Evolutionary conservation across 2,329 filamentous ascomycete species (phyloP).

Genomic region (Ophiobolus disseminans): DNA sequence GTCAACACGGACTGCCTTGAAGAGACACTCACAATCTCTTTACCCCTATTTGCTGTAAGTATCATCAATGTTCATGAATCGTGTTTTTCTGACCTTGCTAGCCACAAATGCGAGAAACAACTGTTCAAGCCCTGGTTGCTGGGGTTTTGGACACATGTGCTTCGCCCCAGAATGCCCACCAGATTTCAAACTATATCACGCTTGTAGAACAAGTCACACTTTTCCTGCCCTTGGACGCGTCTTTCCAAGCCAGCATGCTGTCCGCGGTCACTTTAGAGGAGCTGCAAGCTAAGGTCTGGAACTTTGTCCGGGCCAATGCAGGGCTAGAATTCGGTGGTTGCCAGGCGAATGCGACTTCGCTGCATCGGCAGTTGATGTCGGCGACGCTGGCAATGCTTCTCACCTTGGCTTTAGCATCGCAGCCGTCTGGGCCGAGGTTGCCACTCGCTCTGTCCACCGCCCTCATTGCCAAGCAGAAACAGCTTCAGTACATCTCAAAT

Average conservation of each 20-base stretch:
- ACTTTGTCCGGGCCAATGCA: constrained; percentile 16
- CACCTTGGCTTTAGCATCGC: constrained; percentile 26
- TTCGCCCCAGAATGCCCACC: constrained; percentile 5
- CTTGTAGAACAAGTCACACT: constrained; percentile 27
- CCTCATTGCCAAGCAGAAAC: constrained; percentile 39
- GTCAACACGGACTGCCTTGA: constrained; percentile 17
- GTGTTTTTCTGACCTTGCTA: constrained; percentile 12
- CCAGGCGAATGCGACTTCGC: constrained; percentile 12
- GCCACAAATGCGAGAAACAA: constrained; percentile 26
- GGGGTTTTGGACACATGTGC: constrained; percentile 21
- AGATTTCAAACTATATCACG: constrained; percentile 14
- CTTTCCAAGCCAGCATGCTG: constrained; percentile 31
- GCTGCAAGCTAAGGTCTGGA: constrained; percentile 29
- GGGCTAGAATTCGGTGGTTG: constrained; percentile 14
- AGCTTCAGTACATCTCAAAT: constrained; percentile 12
- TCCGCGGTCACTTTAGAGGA: constrained; percentile 32
- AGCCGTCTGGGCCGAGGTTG: constrained; percentile 21
- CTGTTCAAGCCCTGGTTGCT: constrained; percentile 23
- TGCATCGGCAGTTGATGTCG: constrained; percentile 26
- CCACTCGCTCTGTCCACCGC: constrained; percentile 24
- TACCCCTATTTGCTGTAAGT: constrained; percentile 40
- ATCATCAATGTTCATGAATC: neutral
- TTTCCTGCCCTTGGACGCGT: constrained; percentile 13
- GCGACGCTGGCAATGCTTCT: constrained; percentile 40
- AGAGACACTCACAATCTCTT: constrained; percentile 30